Base-by-base conservation (phyloP, 2,329 filamentous ascomycete genomes). In the Sporothrix luriei region DNA sequence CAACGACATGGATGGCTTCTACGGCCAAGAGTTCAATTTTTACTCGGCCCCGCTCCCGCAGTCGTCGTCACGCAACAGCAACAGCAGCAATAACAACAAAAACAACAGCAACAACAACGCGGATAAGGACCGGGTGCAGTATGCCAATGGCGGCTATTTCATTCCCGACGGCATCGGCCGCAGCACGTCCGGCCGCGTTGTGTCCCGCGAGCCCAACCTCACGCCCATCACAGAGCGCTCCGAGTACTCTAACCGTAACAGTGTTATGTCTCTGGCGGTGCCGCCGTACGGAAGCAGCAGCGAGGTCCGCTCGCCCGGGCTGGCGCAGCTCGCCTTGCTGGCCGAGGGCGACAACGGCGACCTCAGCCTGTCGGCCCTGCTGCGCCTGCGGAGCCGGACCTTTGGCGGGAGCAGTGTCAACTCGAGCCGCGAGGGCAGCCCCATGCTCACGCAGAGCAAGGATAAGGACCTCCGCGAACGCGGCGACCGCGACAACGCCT, bases 221-320 rank as follows among this genome's bases (percentile, higher is more conserved):
- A 98, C 95, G 0, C 95, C 95, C 6, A 98, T 99, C 75, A 98
- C 94, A 0, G 95, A 98, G 78, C 88, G 94, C 14, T 97, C 92
- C 71, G 95, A 99, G 79, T 97, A 97, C 82, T 97, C 93, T 54
- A 97, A 96, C 71, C 88, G 95, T 57, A 98, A 97, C 77, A 96
- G 92, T 0, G 87, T 97, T 70, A 91, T 96, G 82, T 92, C 90
- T 70, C 82, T 94, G 72, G 84, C 83, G 9, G 80, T 88, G 43
- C 87, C 87, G 57, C 80, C 82, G 2, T 71, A 73, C 10, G 71
- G 73, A 5, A 72, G 79, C 16, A 76, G 78, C n/a, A 76, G 75
- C 71, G 87, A 83, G 70, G 75, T 92, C 2, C 83, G 88, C 43
- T 92, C 90, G 73, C 91, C 92, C 0, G 91, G 91, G 0, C 82